phyloP scores from a whole-genome alignment of 352 stramenopile genomes.

The Phytophthora uliginosa region DNA sequence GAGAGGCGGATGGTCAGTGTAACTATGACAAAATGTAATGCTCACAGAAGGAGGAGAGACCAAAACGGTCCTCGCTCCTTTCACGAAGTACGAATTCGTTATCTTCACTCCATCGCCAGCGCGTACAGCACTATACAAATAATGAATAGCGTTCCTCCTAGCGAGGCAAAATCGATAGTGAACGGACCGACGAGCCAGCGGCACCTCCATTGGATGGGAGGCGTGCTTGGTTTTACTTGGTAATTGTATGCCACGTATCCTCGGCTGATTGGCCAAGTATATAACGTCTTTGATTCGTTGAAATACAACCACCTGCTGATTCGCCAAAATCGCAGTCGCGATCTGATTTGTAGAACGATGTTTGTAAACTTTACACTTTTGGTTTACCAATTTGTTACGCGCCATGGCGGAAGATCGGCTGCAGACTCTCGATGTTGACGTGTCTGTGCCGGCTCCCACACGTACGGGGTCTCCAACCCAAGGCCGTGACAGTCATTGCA shows the following conservation, averaged over 20 bases:
- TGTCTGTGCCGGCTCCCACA: slow-evolving; percentile 23
- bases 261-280: slow-evolving; percentile 22
- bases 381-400: not conserved
- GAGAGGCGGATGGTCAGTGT: slow-evolving; percentile 68
- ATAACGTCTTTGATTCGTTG: slow-evolving; percentile 9
- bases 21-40: slow-evolving; percentile 78
- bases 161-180: slow-evolving; percentile 29
- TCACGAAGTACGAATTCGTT: slow-evolving; percentile 52
- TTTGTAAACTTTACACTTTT: not conserved
- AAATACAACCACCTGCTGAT: not conserved
- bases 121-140: not conserved
- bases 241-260: slow-evolving; percentile 10
- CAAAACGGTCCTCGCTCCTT: slow-evolving; percentile 60
- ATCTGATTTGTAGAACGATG: not conserved
- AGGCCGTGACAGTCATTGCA: slow-evolving; percentile 28
- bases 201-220: not conserved
- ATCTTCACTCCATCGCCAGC: slow-evolving; percentile 65
- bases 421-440: slow-evolving; percentile 26
- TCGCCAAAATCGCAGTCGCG: slow-evolving; percentile 4
- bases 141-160: not conserved
- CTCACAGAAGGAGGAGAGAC: slow-evolving; percentile 62
- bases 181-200: not conserved
- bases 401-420: slow-evolving; percentile 32
- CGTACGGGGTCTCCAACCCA: not conserved
- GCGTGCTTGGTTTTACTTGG: slow-evolving; percentile 3